Evolutionary conservation across 2,329 filamentous ascomycete species (phyloP).

Genomic region (Colletotrichum higginsianum): DNA sequence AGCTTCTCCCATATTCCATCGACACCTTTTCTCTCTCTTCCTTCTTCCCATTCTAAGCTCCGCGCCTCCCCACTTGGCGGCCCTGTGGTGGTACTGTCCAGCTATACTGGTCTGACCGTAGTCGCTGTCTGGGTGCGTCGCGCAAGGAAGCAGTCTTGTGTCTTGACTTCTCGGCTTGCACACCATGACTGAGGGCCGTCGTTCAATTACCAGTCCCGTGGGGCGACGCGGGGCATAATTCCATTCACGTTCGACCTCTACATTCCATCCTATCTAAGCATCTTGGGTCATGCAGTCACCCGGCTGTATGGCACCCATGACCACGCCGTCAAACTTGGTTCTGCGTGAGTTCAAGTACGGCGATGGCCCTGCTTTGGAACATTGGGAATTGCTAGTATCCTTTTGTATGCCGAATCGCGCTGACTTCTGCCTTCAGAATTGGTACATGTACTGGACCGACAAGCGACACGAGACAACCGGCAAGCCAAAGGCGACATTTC

Average conservation of each 20-base stretch:
- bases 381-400: conserved; percentile 21
- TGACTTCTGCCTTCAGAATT: conserved; percentile 74
- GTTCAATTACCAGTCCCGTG: conserved; percentile 11
- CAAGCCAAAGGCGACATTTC: conserved; percentile 79
- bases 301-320: conserved; percentile 9
- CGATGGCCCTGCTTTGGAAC: conserved; percentile 4
- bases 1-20: conserved; percentile 33
- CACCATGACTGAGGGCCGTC: background rate
- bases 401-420: conserved; percentile 30
- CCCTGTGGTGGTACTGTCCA: conserved; percentile 1
- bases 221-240: conserved; percentile 12
- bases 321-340: conserved; percentile 1
- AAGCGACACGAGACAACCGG: conserved; percentile 97
- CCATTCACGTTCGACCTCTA: background rate
- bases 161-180: background rate
- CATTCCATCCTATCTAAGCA: conserved; percentile 20
- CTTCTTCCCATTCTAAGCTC: conserved; percentile 29
- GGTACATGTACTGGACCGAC: conserved; percentile 99
- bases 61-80: conserved; percentile 14
- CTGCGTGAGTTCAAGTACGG: background rate
- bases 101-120: conserved; percentile 25
- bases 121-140: conserved; percentile 14
- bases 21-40: conserved; percentile 16
- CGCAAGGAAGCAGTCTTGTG: conserved; percentile 10
- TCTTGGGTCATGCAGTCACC: conserved; percentile 23